Evolutionary conservation across 305 asterid species (phyloP), one percentile per base, ranked within the genome.

Genomic region (Fraxinus greggii): DNA sequence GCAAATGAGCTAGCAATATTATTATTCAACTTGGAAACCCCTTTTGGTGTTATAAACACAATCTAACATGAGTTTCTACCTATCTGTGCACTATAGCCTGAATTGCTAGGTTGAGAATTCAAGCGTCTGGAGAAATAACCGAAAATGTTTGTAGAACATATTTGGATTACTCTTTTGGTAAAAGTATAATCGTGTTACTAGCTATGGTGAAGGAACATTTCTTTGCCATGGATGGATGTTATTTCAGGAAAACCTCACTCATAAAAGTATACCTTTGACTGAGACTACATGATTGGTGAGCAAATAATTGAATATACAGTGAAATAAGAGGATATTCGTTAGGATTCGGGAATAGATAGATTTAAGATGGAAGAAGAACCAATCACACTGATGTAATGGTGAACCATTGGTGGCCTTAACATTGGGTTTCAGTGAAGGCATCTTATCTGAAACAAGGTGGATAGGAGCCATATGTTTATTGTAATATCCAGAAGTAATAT

Each of bases 11-110:
- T 32, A 40, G 78, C 80, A 72, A 26, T 9, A 28, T 67, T 12
- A 26, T 82, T 82, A 33, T 70, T 76, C 40, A 77, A 74, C 28
- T 33, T 69, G 56, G 65, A 72, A 63, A 65, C 75, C 67, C 54
- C 75, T 35, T 42, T 56, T 63, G 17, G 56, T 35, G 23, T 36
- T 24, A 72, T 9, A 28, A 21, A 19, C 15, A 78, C 36, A 70
- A 75, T 54, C 19, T 78, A 36, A 36, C 9, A n/a, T 17, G 33
- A 17, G 13, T 59, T 73, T 75, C 67, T 15, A 78, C 38, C 19
- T 42, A 28, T 54, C 65, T 78, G 79, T 73, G 61, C 45, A 9
- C 24, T 56, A 8, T n/a, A 35, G 36, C 59, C 76, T 24, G 63
- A 59, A 67, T 76, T 56, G 61, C 76, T 12, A 28, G 77, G 72